Evolutionary conservation across 2,329 filamentous ascomycete genomes (phyloP), one percentile per base, ranked within the genome.

Genomic region (Penicillium sp.): DNA sequence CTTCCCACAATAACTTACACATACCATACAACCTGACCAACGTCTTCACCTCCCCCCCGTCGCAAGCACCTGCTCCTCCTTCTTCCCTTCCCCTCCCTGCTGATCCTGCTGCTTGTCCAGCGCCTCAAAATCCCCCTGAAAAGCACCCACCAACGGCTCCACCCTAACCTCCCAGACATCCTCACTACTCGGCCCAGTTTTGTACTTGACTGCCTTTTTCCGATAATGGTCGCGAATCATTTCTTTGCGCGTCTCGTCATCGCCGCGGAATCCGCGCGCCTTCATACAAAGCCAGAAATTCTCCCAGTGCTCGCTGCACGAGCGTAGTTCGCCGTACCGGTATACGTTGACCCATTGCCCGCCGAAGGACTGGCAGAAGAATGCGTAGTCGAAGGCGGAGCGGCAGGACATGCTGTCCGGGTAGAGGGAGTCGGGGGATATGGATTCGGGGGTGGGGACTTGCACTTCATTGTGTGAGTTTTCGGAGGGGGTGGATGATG

Each of bases 201-300:
- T 81, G 71, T 91, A 88, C 70, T 85, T 88, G 62, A 77, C 75
- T 40, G 82, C 82, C 72, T 86, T 88, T 62, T 82, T 79, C 61
- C 83, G 79, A 74, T 92, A 90, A 72, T 87, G 84, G 48, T 84
- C 83, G 59, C 79, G 78, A 55, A 95, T 81, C 64, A 75, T 68
- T 61, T 74, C 81, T 59, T 82, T 84, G 65, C 84, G 84, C 63
- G 84, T 76, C 45, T 80, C 74, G 23, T 83, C 81, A 0, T 80
- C 72, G 1, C 26, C 47, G 8, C 38, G 40, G 66, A 85, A 85
- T 1, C 81, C 81, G 66, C 88, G 86, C 38, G 86, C 86, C 62
- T 90, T 86, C 92, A 97, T 97, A 79, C 94, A 99, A 77, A 97
- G 93, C 89, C 92, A 96, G 74, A 96, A 97, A 73, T 96, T 90